phyloP scores from a whole-genome alignment of 768 basidiomycete species.

The Lyophyllum atratum region DNA sequence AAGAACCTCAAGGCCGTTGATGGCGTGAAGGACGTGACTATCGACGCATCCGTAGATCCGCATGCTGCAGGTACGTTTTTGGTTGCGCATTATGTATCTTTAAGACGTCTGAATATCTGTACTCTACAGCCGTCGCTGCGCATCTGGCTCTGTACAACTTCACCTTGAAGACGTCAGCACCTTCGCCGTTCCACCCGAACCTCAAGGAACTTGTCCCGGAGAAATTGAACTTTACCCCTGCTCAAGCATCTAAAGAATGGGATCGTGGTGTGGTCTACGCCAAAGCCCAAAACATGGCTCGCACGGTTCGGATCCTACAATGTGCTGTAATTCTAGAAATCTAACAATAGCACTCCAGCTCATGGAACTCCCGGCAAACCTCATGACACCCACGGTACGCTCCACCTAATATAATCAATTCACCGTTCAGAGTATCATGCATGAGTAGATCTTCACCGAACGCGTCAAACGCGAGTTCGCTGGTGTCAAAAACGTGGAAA shows the following conservation, averaged over 20 bases:
- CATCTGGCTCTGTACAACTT: slow-evolving; percentile 77
- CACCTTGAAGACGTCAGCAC: slow-evolving; percentile 72
- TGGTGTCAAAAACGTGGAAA: slow-evolving; percentile 65
- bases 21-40: slow-evolving; percentile 57
- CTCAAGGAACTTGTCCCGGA: slow-evolving; percentile 51
- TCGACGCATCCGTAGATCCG: slow-evolving; percentile 69
- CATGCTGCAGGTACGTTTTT: slow-evolving; percentile 70
- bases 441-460: slow-evolving; percentile 62
- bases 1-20: slow-evolving; percentile 67
- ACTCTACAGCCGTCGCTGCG: slow-evolving; percentile 69
- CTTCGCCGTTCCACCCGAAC: slow-evolving; percentile 66
- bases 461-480: slow-evolving; percentile 68
- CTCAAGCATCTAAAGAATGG: slow-evolving; percentile 60
- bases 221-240: slow-evolving; percentile 49
- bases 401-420: background rate
- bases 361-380: slow-evolving; percentile 84
- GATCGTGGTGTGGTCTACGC: slow-evolving; percentile 73
- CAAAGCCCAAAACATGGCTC: slow-evolving; percentile 76
- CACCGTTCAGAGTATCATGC: background rate
- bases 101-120: background rate
- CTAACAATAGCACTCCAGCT: slow-evolving; percentile 42
- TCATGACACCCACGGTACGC: slow-evolving; percentile 79
- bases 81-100: background rate
- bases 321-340: background rate
- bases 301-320: slow-evolving; percentile 54